Base-by-base conservation (phyloP, 2,329 filamentous ascomycete species). In the Neophaeococcomyces mojaviensis region DNA sequence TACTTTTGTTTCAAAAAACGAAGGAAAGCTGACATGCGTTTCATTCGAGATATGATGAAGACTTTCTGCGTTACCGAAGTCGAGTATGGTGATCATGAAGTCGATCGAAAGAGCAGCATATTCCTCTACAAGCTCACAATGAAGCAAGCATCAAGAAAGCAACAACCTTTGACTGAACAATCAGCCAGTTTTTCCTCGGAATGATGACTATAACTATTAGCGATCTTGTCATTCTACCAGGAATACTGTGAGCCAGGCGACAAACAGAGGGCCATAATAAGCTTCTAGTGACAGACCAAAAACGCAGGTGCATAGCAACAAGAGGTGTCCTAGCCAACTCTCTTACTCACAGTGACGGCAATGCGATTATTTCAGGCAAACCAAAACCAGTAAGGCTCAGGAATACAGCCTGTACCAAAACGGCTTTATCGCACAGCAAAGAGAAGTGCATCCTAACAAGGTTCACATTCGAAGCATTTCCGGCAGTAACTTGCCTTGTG, bases 1-100 rank as follows among this genome's bases (percentile, higher is more conserved):
- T 83, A 84, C 65, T 97, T 98, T 68, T 95, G 90, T 70, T 96
- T 94, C 74, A 97, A 95, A 73, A 90, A 88, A 69, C 76, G 92
- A 55, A 79, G 92, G 60, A 77, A 87, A 49, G 92, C 84, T 34
- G 84, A 88, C 61, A 73, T 82, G 69, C 78, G 84, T 49, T 88
- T 88, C 59, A 73, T 88, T 61, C 85, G 83, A 63, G 76, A 76
- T 61, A 81, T 82, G 13, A 79, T 72, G 60, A 87, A 83, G 66
- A 65, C 70, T 30, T 88, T 88, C 59, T 57, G 67, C 12, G 74
- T 86, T 15, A 71, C 73, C 30, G 79, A 84, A 58, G 63, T 85
- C 31, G 67, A 69, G 36, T 82, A 86, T 56, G 75, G 81, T 8
- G 78, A 82, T 52, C 67, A 43, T 18, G 52, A 55, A 3, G 34